Evolutionary conservation across 768 basidiomycete genomes (phyloP).

Genomic region (Phylloporus scabripes): DNA sequence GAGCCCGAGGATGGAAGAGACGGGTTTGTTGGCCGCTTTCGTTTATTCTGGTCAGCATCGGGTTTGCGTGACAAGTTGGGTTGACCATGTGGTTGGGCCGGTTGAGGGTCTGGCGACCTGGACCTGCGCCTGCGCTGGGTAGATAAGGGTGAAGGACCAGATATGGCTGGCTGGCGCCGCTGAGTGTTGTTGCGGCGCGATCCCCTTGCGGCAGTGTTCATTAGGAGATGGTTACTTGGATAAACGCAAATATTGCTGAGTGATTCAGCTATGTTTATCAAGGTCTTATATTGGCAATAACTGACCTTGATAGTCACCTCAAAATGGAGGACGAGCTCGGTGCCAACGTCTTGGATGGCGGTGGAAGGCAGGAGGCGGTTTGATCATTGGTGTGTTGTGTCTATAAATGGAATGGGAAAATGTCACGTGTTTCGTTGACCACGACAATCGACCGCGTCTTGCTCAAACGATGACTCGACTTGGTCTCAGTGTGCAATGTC

Average conservation of each 20-base stretch:
- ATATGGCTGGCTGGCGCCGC: slow-evolving; percentile 19
- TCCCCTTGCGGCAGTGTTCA: slow-evolving; percentile 22
- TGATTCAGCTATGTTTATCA: background rate
- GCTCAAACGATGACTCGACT: no score
- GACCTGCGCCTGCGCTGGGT: slow-evolving; percentile 31
- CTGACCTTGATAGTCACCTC: slow-evolving; percentile 6
- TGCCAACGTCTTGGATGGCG: slow-evolving; percentile 10
- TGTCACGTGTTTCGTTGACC: slow-evolving; percentile 12
- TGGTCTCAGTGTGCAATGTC: no score
- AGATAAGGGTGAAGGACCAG: slow-evolving; percentile 12
- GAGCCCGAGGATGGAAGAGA: slow-evolving; percentile 14
- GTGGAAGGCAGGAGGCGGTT: background rate
- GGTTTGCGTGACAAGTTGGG: slow-evolving; percentile 10
- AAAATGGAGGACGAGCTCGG: background rate
- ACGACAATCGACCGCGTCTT: background rate
- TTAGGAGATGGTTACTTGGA: slow-evolving; percentile 3
- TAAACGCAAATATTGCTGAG: background rate
- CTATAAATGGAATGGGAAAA: slow-evolving; percentile 9
- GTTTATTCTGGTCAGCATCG: slow-evolving; percentile 26
- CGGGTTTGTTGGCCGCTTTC: slow-evolving; percentile 24
- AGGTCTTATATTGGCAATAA: background rate
- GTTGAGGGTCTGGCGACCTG: slow-evolving; percentile 30
- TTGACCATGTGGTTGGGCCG: slow-evolving; percentile 14
- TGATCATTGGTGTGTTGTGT: slow-evolving; percentile 1
- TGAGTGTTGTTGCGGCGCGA: slow-evolving; percentile 25